A percentile compares a stretch with the other conserved stretches of the same genome.
Conservation (phyloP, 2,329 filamentous ascomycete species). For the Mycosphaerella arachidis region DNA sequence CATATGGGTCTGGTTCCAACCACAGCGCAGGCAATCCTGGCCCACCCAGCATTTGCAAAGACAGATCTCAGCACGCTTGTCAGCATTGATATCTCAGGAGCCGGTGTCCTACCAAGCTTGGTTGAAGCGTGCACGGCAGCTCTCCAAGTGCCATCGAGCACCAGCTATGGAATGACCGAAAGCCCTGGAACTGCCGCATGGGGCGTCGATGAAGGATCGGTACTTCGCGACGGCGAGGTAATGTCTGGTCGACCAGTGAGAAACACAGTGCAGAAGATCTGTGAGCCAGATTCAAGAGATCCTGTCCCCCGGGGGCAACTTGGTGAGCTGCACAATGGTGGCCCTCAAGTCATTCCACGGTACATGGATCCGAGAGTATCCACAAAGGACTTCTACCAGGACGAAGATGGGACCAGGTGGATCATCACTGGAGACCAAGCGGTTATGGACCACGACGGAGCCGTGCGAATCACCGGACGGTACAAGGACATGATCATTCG, state of each 20-base stretch:
- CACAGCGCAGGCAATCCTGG: slow-evolving; percentile 31
- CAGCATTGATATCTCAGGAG: slow-evolving; percentile 32
- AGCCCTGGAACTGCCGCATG: slow-evolving; percentile 43
- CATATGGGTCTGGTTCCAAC: slow-evolving; percentile 34
- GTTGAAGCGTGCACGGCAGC: slow-evolving; percentile 28
- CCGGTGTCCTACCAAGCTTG: slow-evolving; percentile 35
- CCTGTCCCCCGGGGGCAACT: slow-evolving; percentile 27
- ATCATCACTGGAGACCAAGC: slow-evolving; percentile 60
- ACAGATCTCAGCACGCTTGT: slow-evolving; percentile 30
- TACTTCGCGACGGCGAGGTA: slow-evolving; percentile 34
- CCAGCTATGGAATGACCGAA: slow-evolving; percentile 46
- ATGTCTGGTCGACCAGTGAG: slow-evolving; percentile 42
- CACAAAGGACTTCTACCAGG: slow-evolving; percentile 28
- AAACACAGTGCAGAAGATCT: slow-evolving; percentile 36
- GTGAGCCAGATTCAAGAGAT: slow-evolving; percentile 26
- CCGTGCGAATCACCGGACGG: slow-evolving; percentile 35
- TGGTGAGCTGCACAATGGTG: slow-evolving; percentile 32
- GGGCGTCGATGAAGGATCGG: slow-evolving; percentile 29
- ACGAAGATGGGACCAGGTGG: slow-evolving; percentile 50
- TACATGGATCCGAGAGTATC: slow-evolving; percentile 31
- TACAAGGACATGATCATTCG: slow-evolving; percentile 37
- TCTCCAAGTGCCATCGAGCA: slow-evolving; percentile 28
- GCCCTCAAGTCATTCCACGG: slow-evolving; percentile 27
- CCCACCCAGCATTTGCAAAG: slow-evolving; percentile 28
- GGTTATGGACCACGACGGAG: slow-evolving; percentile 44